phyloP scores from a whole-genome alignment of 805 yeast species.

The Wickerhamomyces mucosus region DNA sequence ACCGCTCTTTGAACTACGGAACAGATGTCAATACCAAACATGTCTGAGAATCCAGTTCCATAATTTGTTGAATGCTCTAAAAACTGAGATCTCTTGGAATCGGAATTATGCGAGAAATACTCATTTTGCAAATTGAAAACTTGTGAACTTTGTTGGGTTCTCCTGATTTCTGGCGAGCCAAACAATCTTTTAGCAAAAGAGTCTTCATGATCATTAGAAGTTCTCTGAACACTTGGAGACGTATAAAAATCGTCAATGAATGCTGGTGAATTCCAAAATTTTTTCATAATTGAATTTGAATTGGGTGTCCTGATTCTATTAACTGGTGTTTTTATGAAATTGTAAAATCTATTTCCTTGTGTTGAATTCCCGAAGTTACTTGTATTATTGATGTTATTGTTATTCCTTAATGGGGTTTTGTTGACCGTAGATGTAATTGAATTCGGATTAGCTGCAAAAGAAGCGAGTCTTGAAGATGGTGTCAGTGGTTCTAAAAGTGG shows the following conservation, averaged over 20 bases:
- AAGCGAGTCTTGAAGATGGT: slow-evolving; percentile 30
- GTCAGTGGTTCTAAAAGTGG: slow-evolving; percentile 59
- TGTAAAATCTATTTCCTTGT: slow-evolving; percentile 9
- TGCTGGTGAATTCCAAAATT: slow-evolving; percentile 57
- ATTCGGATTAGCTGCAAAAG: slow-evolving; percentile 7
- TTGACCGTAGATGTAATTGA: slow-evolving; percentile 2
- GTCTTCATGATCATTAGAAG: slow-evolving; percentile 21
- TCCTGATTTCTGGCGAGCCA: slow-evolving; percentile 26
- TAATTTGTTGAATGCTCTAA: slow-evolving; percentile 9
- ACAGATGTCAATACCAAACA: slow-evolving; percentile 50
- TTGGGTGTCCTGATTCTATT: slow-evolving; percentile 20
- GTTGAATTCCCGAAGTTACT: slow-evolving; percentile 7
- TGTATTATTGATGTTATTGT: slow-evolving; percentile 8
- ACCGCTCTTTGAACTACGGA: slow-evolving; percentile 39
- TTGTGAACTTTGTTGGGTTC: background rate
- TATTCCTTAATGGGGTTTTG: slow-evolving; percentile 25
- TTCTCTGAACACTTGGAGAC: slow-evolving; percentile 30
- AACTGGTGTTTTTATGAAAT: slow-evolving; percentile 23
- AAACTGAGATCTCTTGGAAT: slow-evolving; percentile 2
- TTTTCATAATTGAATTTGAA: slow-evolving; percentile 33
- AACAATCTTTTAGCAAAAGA: slow-evolving; percentile 10
- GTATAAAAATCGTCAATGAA: slow-evolving; percentile 60
- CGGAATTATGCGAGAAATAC: too few relatives aligned
- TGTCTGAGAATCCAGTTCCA: slow-evolving; percentile 24
- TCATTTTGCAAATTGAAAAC: too few relatives aligned